Percentiles rank a stretch among this genome's conserved stretches.
These are phyloP conservation scores for Termitomyces heimii DNA, from an alignment of 768 basidiomycete genomes.

Conservation along the genomic window DNA sequence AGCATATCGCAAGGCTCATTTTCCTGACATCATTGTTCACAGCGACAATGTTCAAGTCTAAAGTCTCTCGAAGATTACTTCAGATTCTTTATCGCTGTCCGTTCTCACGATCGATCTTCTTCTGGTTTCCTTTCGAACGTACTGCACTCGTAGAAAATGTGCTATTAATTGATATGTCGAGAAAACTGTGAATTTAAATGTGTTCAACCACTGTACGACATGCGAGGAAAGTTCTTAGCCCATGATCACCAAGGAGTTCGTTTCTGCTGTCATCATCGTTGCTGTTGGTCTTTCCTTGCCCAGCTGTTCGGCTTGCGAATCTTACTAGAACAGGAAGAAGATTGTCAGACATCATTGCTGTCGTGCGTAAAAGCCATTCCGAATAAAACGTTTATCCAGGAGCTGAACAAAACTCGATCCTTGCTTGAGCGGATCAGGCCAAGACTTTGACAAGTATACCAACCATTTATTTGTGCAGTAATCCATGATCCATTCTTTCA, in stretches of 20 bases:
- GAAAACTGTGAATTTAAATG: not conserved
- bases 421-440: not conserved
- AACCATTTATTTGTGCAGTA: not conserved
- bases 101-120: constrained; percentile 5
- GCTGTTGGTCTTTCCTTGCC: constrained; percentile 53
- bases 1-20: not conserved
- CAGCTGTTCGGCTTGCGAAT: constrained; percentile 21
- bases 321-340: constrained; percentile 42
- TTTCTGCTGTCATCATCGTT: constrained; percentile 43
- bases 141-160: not conserved
- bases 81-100: constrained; percentile 1
- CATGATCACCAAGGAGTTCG: constrained; percentile 30
- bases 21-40: not conserved
- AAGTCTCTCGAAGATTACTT: constrained; percentile 1
- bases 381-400: not conserved
- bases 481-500: not conserved
- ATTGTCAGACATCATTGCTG: constrained; percentile 57
- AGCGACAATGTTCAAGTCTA: constrained; percentile 43
- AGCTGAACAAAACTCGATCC: not conserved
- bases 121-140: not conserved
- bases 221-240: constrained; percentile 30
- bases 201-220: not conserved
- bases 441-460: not conserved
- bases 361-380: not conserved
- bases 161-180: not conserved